phyloP scores from a whole-genome alignment of 257 asterid genomes.

The Datura wrightii region DNA sequence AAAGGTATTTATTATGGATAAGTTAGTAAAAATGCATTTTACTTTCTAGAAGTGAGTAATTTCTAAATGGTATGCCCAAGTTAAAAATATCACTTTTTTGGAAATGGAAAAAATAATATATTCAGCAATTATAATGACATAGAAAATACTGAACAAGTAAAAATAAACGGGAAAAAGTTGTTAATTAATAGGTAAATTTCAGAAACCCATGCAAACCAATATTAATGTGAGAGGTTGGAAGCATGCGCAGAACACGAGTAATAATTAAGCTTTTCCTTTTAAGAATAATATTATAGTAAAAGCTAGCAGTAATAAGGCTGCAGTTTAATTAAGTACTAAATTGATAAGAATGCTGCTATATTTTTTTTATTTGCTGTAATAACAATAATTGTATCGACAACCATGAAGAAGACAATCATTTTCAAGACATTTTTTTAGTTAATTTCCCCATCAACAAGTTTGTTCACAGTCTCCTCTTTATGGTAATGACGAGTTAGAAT shows the following conservation, averaged over 20 bases:
- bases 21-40: too few species aligned
- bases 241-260: conserved; percentile 47
- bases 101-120: too few species aligned
- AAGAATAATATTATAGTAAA: conserved; percentile 8
- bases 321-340: conserved; percentile 29
- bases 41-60: too few species aligned
- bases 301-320: conserved; percentile 32
- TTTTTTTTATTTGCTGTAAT: conserved; percentile 13
- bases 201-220: not conserved
- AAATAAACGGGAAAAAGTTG: too few species aligned
- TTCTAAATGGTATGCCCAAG: too few species aligned
- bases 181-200: not conserved
- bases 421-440: conserved; percentile 14
- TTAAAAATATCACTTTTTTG: too few species aligned
- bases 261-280: conserved; percentile 38
- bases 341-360: conserved; percentile 32
- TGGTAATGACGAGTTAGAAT: not conserved
- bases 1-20: too few species aligned
- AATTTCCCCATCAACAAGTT: conserved; percentile 31
- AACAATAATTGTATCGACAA: conserved; percentile 20
- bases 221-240: conserved; percentile 28
- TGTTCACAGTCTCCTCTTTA: not conserved
- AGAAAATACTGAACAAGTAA: too few species aligned
- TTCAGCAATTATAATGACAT: too few species aligned
- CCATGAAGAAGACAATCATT: conserved; percentile 30